Base-by-base conservation (phyloP, 805 yeast genomes). In the Ogataea siamensis region DNA sequence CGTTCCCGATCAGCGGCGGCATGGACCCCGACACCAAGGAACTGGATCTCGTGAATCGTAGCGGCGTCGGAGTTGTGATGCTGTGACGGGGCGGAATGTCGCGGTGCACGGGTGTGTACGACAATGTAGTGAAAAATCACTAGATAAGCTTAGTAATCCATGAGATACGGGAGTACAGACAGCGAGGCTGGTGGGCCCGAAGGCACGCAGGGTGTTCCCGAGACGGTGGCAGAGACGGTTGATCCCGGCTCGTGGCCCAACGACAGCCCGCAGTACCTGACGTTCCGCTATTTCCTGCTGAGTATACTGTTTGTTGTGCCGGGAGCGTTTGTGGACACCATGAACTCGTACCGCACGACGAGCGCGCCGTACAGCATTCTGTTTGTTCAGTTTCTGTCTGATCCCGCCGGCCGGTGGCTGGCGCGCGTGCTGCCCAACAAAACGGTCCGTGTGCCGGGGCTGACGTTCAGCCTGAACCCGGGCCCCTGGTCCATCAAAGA, bases 21-120 rank as follows among this genome's bases (percentile, higher is more conserved):
- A 63, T 87, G 17, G 78, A 76, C 42, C 62, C 68, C 8, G 67
- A 73, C 31, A 64, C 73, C 3, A 76, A 77, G 32, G 73, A 73
- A 37, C 67, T 76, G 22, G 78, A 76, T 34, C 57, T 64, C 11
- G 73, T 73, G 17, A 66, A 65, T 32, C 70, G 81, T 35, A 87
- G 96, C 62, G 95, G 89, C 7, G 74, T 93, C 23, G 99, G 97
- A 47, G 91, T 86, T 16, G 95, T 93, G 6, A 74, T 93, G 79
- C 71, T 91, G 28, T 88, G 58, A 51, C 19, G 23, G 13, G 6
- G 9, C n/a, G n/a, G n/a, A 17, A 20, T 23, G 17, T 26, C 29
- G 33, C 15, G 34, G 39, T 36, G 39, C 25, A 36, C 8, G 21
- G 39, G 23, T 36, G 39, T 36, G 11, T 22, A 18, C 13, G 10